These are phyloP conservation scores for Suhomyces ambrosiae DNA, from an alignment of 1,139 yeast species.

Conservation along the genomic window DNA sequence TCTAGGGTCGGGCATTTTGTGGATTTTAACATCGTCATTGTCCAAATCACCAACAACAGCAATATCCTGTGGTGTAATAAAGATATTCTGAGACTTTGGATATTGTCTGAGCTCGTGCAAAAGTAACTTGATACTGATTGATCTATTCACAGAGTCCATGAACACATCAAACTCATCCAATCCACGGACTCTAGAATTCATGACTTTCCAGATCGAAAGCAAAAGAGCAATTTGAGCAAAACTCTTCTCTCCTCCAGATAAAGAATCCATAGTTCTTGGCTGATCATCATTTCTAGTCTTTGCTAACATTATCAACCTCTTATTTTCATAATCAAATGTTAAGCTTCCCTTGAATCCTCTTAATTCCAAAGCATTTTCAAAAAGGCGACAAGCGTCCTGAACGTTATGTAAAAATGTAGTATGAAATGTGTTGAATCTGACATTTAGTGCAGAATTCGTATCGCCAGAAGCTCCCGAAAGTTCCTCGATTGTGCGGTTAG, in stretches of 20 bases:
- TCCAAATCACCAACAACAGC: slow-evolving; percentile 72
- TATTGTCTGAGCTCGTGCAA: slow-evolving; percentile 62
- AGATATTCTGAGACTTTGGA: slow-evolving; percentile 79
- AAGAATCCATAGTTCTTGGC: slow-evolving; percentile 72
- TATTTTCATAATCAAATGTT: slow-evolving; percentile 58
- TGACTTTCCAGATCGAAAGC: slow-evolving; percentile 89
- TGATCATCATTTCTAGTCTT: slow-evolving; percentile 60
- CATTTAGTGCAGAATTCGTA: slow-evolving; percentile 40
- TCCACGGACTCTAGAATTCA: slow-evolving; percentile 86
- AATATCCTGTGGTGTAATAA: slow-evolving; percentile 94
- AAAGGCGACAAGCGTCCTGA: slow-evolving; percentile 43
- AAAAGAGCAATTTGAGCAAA: slow-evolving; percentile 88
- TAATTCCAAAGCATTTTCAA: slow-evolving; percentile 58
- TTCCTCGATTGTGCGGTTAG: slow-evolving; percentile 28
- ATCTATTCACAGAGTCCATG: slow-evolving; percentile 93
- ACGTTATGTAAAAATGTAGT: slow-evolving; percentile 40
- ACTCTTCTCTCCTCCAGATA: slow-evolving; percentile 97
- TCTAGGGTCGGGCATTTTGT: slow-evolving; percentile 64
- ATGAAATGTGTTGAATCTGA: slow-evolving; percentile 52
- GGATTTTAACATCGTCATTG: slow-evolving; percentile 65
- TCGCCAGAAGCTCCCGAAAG: slow-evolving; percentile 27
- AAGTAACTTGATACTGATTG: slow-evolving; percentile 75
- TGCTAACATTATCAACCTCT: slow-evolving; percentile 56
- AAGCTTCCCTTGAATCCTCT: slow-evolving; percentile 80
- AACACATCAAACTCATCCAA: slow-evolving; percentile 97